phyloP scores from a whole-genome alignment of 108 stramenopile species.

The Cyclotella kingstonii region DNA sequence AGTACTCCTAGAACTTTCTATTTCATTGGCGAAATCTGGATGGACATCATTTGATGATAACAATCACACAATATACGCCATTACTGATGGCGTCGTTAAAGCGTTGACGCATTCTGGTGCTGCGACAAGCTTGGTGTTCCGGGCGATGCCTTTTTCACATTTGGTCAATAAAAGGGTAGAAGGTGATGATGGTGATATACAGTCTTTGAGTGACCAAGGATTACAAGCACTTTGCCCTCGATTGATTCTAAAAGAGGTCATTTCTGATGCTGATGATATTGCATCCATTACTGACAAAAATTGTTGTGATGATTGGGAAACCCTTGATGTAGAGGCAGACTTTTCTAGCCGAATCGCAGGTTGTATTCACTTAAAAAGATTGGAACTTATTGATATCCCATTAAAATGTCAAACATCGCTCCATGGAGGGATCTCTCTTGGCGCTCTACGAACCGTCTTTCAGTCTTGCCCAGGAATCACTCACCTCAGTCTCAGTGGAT shows the following conservation, averaged over 20 bases:
- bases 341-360: conserved; percentile 22
- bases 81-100: conserved; percentile 24
- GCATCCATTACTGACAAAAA: neutral
- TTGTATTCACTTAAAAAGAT: conserved; percentile 29
- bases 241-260: conserved; percentile 3
- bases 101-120: conserved; percentile 28
- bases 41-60: neutral
- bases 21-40: conserved; percentile 23
- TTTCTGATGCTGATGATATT: neutral
- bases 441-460: conserved; percentile 19
- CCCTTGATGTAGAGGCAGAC: conserved; percentile 21
- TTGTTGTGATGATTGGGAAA: conserved; percentile 36
- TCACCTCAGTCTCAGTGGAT: conserved; percentile 33
- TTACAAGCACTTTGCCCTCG: conserved; percentile 31
- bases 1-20: conserved; percentile 21
- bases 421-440: conserved; percentile 24
- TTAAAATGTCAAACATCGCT: neutral
- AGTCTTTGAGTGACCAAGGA: conserved; percentile 26
- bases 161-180: neutral
- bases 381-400: conserved; percentile 40
- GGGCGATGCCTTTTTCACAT: neutral
- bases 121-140: conserved; percentile 31
- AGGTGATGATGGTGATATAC: conserved; percentile 11
- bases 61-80: neutral
- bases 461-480: conserved; percentile 35